Evolutionary conservation across 1,284 basidiomycete species (phyloP), one percentile per base, ranked within the genome.

Genomic region (Ceratorhiza oryzae-sativae): DNA sequence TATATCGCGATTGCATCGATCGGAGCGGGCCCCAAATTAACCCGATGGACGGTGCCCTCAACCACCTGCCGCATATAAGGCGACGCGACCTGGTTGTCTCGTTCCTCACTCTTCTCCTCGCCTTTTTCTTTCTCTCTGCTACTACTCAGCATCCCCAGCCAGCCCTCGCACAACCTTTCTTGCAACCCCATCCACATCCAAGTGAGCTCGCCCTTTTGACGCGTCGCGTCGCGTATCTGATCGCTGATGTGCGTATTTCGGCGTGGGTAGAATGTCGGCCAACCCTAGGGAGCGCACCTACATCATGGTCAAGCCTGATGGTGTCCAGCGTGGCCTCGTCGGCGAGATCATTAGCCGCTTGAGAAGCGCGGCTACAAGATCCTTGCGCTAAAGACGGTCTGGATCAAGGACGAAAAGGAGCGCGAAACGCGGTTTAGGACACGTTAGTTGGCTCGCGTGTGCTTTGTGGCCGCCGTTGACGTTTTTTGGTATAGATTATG

Each of bases 341-440:
- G 95, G 96, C 81, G 91, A 95, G 84, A 95, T 97, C 88, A 92
- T 95, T 81, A 78, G 85, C 79, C 89, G 95, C 78, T 98, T 83
- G 95, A 98, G 87, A 88, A 91, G 84, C 93, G 95, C 77, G 96
- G 95, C 78, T 97, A 90, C 90, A 96, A 97, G 86, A 89, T 95
- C 77, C 85, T 90, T 79, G 95, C 95, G 72, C 85, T 97, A 80
- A 96, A 97, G 85, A 85, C 96, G 79, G 88, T 88, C 75, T 88
- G n/a, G n/a, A n/a, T n/a, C n/a, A n/a, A n/a, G n/a, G n/a, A n/a
- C n/a, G n/a, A 90, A 63, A 87, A 94, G 56, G 86, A 88, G n/a
- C n/a, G n/a, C 76, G 83, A 86, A 74, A 86, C 88, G 78, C 95
- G 94, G 84, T 92, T 98, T 80, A 91, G 97, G 84, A 87, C 91